These are phyloP conservation scores for Blepharisma stoltei DNA, from an alignment of 73 alveolate genomes.

Conservation along the genomic window DNA sequence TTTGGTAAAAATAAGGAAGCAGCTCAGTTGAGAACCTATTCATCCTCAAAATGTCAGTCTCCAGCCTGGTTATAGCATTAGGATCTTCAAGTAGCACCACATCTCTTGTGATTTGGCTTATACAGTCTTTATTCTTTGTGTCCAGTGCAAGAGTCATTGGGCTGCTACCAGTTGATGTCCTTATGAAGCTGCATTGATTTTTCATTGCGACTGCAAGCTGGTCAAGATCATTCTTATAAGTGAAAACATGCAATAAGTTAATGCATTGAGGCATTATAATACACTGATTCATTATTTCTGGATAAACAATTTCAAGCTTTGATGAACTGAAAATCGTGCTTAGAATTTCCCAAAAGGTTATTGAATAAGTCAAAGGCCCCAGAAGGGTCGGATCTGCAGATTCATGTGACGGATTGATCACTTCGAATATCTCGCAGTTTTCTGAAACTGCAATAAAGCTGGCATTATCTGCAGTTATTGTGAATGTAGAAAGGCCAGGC, in stretches of 20 bases:
- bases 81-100: background rate
- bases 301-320: no score
- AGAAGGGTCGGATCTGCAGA: no score
- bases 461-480: no score
- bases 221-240: background rate
- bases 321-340: no score
- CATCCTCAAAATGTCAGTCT: slow-evolving; percentile 1
- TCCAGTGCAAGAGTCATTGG: slow-evolving; percentile 9
- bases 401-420: no score
- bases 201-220: background rate
- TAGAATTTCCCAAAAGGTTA: no score
- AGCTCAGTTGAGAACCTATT: background rate
- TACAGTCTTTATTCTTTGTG: background rate
- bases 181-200: slow-evolving; percentile 3
- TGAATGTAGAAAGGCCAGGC: no score
- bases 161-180: background rate
- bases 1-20: background rate
- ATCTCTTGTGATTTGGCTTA: background rate
- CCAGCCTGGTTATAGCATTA: background rate
- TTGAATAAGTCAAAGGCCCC: no score
- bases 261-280: background rate
- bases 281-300: no score
- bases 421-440: no score
- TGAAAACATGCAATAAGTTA: slow-evolving; percentile 9
- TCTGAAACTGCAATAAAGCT: no score